Percentiles rank a stretch among this genome's conserved stretches.
Conservation (phyloP, 257 asterid genomes). For the Solanum chiquidenum region DNA sequence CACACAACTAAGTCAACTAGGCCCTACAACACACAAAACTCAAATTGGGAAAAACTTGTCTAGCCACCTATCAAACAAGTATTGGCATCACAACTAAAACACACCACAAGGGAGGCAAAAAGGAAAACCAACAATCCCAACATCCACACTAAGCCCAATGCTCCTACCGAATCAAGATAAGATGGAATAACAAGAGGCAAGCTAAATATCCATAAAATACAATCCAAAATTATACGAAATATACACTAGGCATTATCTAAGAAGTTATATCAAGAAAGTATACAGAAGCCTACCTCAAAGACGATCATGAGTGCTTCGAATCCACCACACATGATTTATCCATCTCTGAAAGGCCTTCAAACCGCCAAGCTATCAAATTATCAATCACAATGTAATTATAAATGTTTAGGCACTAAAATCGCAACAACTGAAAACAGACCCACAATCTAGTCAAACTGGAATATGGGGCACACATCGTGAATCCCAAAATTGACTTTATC, state of each 20-base stretch:
- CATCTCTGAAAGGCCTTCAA: too few species aligned
- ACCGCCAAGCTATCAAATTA: background rate
- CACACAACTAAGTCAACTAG: background rate
- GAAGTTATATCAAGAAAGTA: background rate
- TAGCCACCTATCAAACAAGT: background rate
- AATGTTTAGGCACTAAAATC: background rate
- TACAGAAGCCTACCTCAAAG: background rate
- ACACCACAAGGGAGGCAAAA: background rate
- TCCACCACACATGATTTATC: too few species aligned
- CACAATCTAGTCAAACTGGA: background rate
- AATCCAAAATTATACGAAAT: background rate
- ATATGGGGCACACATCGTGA: rapidly evolving
- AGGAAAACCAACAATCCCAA: background rate
- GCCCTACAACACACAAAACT: background rate
- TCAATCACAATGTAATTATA: background rate
- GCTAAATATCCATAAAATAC: background rate
- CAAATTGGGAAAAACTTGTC: background rate
- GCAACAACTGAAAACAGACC: background rate
- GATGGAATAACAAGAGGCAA: background rate
- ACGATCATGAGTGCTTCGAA: background rate
- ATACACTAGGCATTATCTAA: too few species aligned
- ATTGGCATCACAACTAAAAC: background rate
- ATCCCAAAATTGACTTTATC: background rate
- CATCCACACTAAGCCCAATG: background rate
- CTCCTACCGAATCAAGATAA: background rate